Percentiles rank a stretch among this genome's conserved stretches.
phyloP scores from a whole-genome alignment of 2,329 filamentous ascomycete species.

The Hypoxylon sp. region DNA sequence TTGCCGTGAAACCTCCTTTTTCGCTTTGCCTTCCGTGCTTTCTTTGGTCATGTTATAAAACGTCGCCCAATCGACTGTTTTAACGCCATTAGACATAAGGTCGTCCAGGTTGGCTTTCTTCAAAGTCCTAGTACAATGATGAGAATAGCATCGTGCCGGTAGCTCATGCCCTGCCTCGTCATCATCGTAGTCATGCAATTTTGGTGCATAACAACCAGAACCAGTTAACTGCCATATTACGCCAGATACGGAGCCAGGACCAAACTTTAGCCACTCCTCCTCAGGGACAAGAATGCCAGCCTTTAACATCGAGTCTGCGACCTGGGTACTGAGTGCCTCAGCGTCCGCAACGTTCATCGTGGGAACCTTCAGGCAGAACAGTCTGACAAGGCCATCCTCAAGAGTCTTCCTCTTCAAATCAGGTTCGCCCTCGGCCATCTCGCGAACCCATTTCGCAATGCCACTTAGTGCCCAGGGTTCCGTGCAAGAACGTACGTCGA shows the following conservation, averaged over 20 bases:
- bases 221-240: slow-evolving; percentile 95
- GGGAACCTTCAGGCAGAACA: slow-evolving; percentile 95
- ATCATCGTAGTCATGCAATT: slow-evolving; percentile 76
- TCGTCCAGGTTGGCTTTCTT: slow-evolving; percentile 93
- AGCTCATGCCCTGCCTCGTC: slow-evolving; percentile 62
- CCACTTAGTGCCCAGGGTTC: slow-evolving; percentile 95
- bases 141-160: slow-evolving; percentile 87
- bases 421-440: slow-evolving; percentile 90
- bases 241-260: slow-evolving; percentile 83
- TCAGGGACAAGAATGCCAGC: slow-evolving; percentile 85
- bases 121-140: slow-evolving; percentile 92
- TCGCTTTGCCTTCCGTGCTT: slow-evolving; percentile 77
- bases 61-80: slow-evolving; percentile 87
- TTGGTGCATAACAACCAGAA: slow-evolving; percentile 89
- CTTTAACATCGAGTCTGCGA: slow-evolving; percentile 84
- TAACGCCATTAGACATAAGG: slow-evolving; percentile 76
- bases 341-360: slow-evolving; percentile 99
- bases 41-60: slow-evolving; percentile 89
- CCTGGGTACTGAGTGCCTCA: slow-evolving; percentile 83
- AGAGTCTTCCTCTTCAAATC: slow-evolving; percentile 89
- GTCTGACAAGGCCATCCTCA: slow-evolving; percentile 85
- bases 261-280: slow-evolving; percentile 98
- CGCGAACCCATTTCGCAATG: slow-evolving; percentile 88
- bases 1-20: slow-evolving; percentile 92
- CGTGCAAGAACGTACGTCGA: slow-evolving; percentile 85